phyloP scores from a whole-genome alignment of 2,329 filamentous ascomycete genomes.

The Stylonectria norvegica region DNA sequence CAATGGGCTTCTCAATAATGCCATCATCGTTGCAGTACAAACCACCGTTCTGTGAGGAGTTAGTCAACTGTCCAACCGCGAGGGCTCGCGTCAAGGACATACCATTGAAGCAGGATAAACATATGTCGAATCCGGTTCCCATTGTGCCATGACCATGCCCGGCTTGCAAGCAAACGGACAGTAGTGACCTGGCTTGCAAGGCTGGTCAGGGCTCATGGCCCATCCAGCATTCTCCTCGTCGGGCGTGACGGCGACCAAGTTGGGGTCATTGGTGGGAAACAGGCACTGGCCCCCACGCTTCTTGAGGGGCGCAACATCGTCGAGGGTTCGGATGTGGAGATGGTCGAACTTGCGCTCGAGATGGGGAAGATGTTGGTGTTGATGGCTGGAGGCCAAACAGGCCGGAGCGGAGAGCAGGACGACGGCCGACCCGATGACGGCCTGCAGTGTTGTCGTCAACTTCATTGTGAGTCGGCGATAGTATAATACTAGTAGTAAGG shows the following conservation, averaged over 20 bases:
- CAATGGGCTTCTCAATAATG: slow-evolving; percentile 66
- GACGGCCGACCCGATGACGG: slow-evolving; percentile 48
- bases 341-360: slow-evolving; percentile 35
- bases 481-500: slow-evolving; percentile 15
- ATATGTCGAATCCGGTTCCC: slow-evolving; percentile 69
- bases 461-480: slow-evolving; percentile 45
- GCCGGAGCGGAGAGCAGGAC: slow-evolving; percentile 44
- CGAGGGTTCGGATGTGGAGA: slow-evolving; percentile 21
- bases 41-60: slow-evolving; percentile 60
- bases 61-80: slow-evolving; percentile 3
- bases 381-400: slow-evolving; percentile 32
- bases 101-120: slow-evolving; percentile 70
- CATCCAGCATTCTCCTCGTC: slow-evolving; percentile 65
- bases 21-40: slow-evolving; percentile 68
- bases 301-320: slow-evolving; percentile 22
- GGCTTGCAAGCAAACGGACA: slow-evolving; percentile 75
- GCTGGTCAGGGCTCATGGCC: slow-evolving; percentile 74
- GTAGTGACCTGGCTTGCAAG: slow-evolving; percentile 64
- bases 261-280: slow-evolving; percentile 61
- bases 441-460: slow-evolving; percentile 46
- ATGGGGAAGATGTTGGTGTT: slow-evolving; percentile 34
- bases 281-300: slow-evolving; percentile 57
- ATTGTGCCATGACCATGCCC: slow-evolving; percentile 74
- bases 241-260: slow-evolving; percentile 66
- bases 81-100: slow-evolving; percentile 29